These are phyloP conservation scores for Chloranthus sessilifolius DNA, from an alignment of 164 flowering plant genomes.

Conservation along the genomic window DNA sequence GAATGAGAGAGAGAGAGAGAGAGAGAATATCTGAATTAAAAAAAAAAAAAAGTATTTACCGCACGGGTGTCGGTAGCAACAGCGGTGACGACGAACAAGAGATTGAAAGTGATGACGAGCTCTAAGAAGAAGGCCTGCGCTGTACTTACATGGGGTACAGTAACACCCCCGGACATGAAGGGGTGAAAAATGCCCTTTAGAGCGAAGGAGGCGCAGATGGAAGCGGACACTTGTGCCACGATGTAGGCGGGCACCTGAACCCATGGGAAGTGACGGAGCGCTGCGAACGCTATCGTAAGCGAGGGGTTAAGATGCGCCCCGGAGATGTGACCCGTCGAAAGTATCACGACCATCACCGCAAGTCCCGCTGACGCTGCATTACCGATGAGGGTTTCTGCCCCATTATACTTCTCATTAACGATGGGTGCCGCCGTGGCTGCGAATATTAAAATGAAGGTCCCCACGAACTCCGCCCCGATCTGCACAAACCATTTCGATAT, in stretches of 20 bases:
- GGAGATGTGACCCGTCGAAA: conserved; percentile 85
- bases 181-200: conserved; percentile 79
- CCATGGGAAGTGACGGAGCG: conserved; percentile 85
- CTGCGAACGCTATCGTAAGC: conserved; percentile 74
- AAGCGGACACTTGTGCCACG: conserved; percentile 66
- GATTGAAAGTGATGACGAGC: conserved; percentile 71
- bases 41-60: conserved; percentile 22
- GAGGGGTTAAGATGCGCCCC: conserved; percentile 90
- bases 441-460: conserved; percentile 80
- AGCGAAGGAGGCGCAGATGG: conserved; percentile 73
- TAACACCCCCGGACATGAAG: conserved; percentile 73
- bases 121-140: conserved; percentile 77
- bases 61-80: conserved; percentile 91
- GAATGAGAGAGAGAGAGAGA: background rate
- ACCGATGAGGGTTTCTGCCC: conserved; percentile 64
- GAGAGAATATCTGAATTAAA: background rate
- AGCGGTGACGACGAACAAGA: conserved; percentile 84
- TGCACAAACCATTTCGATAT: too few relatives aligned
- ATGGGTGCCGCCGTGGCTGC: conserved; percentile 76
- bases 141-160: conserved; percentile 54
- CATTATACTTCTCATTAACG: conserved; percentile 70
- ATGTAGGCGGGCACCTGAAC: conserved; percentile 79
- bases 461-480: conserved; percentile 87
- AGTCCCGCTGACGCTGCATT: conserved; percentile 80
- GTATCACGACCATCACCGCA: conserved; percentile 73